Percentiles rank a stretch among this genome's conserved stretches.
Evolutionary conservation across 495 filamentous ascomycete species (phyloP).

Genomic region (Xylaria telfairii): DNA sequence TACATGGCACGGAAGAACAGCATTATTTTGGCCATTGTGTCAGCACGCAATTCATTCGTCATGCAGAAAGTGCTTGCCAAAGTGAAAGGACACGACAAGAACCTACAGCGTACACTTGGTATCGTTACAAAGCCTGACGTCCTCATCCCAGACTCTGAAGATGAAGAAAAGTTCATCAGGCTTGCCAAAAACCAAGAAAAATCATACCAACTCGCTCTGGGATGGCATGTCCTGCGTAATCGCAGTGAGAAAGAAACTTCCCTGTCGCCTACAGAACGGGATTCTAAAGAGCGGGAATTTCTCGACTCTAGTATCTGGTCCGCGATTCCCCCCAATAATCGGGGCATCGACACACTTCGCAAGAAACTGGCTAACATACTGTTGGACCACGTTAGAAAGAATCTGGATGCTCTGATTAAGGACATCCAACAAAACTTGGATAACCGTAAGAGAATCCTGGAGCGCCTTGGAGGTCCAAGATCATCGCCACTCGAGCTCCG

Average conservation of each 20-base stretch:
- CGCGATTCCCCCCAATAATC: conserved; percentile 30
- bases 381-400: conserved; percentile 36
- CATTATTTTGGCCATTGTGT: conserved; percentile 65
- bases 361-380: conserved; percentile 43
- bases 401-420: conserved; percentile 36
- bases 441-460: conserved; percentile 12
- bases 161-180: conserved; percentile 52
- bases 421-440: conserved; percentile 27
- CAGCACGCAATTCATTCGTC: conserved; percentile 56
- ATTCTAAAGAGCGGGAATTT: conserved; percentile 48
- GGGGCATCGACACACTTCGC: conserved; percentile 40
- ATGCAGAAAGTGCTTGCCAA: conserved; percentile 56
- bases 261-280: conserved; percentile 33
- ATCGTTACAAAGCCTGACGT: conserved; percentile 66
- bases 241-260: conserved; percentile 51
- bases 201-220: conserved; percentile 52
- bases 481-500: conserved; percentile 27
- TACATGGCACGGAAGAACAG: conserved; percentile 65
- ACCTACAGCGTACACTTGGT: conserved; percentile 59
- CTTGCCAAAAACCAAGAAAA: conserved; percentile 62
- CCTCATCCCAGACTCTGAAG: conserved; percentile 44
- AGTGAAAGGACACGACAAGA: conserved; percentile 49
- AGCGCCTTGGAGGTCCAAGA: conserved; percentile 28
- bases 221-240: conserved; percentile 75
- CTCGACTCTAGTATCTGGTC: conserved; percentile 50